Evolutionary conservation across 2,329 filamentous ascomycete species (phyloP).

Genomic region (Cladosporium sp.): DNA sequence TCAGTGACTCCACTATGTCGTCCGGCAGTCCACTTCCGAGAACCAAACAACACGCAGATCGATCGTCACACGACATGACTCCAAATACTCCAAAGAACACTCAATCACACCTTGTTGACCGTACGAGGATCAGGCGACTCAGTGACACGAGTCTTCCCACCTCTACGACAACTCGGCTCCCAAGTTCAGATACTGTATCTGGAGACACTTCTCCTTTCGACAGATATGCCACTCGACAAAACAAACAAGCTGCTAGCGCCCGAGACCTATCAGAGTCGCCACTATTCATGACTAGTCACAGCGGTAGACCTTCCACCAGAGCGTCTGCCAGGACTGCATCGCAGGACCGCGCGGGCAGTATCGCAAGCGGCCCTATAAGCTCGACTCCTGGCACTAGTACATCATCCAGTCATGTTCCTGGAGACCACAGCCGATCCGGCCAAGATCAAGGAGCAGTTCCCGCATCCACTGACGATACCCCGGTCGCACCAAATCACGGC

Average conservation of each 20-base stretch:
- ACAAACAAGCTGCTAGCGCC: no score
- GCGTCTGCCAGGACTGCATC: no score
- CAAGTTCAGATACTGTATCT: background rate
- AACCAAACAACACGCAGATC: background rate
- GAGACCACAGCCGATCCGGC: background rate
- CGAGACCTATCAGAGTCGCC: no score
- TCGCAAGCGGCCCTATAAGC: no score
- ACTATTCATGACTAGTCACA: no score
- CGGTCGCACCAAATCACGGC: background rate
- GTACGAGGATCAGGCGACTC: background rate
- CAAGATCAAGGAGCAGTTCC: background rate
- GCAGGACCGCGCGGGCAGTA: no score
- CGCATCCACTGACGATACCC: background rate
- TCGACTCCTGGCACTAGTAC: no score
- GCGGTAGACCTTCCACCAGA: no score
- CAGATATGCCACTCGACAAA: no score
- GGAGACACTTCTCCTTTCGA: no score
- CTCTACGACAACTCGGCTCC: background rate
- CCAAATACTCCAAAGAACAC: background rate
- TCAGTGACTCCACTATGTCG: background rate
- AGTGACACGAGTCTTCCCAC: background rate
- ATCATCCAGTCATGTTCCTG: no score
- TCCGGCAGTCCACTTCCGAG: no score
- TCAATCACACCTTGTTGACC: background rate
- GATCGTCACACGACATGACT: background rate